phyloP scores from a whole-genome alignment of 805 yeast species.

The Yarrowia sp. region DNA sequence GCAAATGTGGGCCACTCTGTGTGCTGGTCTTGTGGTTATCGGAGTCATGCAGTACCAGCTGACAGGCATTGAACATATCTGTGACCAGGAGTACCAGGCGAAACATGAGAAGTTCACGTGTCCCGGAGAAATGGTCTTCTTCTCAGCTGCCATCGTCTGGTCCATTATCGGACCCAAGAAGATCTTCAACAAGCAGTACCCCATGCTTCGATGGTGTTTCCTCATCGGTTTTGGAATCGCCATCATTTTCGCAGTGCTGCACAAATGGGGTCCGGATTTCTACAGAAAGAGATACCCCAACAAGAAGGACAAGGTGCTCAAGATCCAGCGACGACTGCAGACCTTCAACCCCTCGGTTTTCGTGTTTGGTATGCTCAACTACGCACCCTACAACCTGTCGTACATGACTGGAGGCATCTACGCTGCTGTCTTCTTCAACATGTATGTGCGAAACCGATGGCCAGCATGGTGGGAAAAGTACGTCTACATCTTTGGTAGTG shows the following conservation, averaged over 20 bases:
- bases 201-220: slow-evolving; percentile 43
- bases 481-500: slow-evolving; percentile 58
- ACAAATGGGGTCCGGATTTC: slow-evolving; percentile 42
- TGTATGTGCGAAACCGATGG: slow-evolving; percentile 53
- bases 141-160: slow-evolving; percentile 56
- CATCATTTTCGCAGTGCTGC: slow-evolving; percentile 21
- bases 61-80: slow-evolving; percentile 47
- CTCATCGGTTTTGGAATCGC: slow-evolving; percentile 46
- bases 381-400: slow-evolving; percentile 49
- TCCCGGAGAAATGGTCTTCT: slow-evolving; percentile 55
- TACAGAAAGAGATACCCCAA: neutral
- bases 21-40: slow-evolving; percentile 46
- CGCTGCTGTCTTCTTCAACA: slow-evolving; percentile 57
- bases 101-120: slow-evolving; percentile 47
- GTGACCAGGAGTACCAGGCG: slow-evolving; percentile 40
- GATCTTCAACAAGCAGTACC: slow-evolving; percentile 50
- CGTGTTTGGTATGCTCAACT: neutral
- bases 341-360: neutral
- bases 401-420: slow-evolving; percentile 54
- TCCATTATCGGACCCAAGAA: slow-evolving; percentile 59
- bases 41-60: slow-evolving; percentile 50
- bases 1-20: slow-evolving; percentile 54
- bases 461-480: slow-evolving; percentile 62
- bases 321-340: neutral
- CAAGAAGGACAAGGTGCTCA: neutral